Base-by-base conservation (phyloP, 2,329 filamentous ascomycete genomes). In the Trichoderma harzianum region DNA sequence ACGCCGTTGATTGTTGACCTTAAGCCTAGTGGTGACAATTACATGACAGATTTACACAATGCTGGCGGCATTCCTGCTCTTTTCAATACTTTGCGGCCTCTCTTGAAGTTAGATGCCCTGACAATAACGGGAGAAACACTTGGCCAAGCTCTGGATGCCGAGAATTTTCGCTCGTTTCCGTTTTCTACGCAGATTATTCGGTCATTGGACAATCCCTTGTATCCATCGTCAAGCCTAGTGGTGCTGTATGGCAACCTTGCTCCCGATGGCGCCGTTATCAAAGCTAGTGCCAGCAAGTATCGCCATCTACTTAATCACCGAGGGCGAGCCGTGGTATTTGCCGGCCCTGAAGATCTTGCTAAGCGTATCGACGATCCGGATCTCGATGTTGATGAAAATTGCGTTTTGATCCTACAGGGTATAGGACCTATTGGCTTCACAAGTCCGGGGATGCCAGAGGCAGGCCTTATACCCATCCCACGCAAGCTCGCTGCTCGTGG, bases 371-470 rank as follows among this genome's bases (percentile, higher is more conserved):
- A 88, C 71, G 82, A 83, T 55, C 83, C 84, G 0, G 76, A 79
- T 32, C 89, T 97, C 71, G 91, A 93, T 34, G 89, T 97, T 1
- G 78, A 79, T 0, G 74, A 79, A 0, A 80, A 86, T 53, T 85
- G 83, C 58, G 94, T 97, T 10, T 85, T 97, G 0, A 90, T 98
- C 5, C 90, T 98, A 30, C 90, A 94, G 74, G 95, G 94, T 73
- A 95, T 98, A 77, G 95, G 95, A 0, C 95, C 94, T 0, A 93
- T 96, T 68, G 94, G 94, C 24, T 70, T 70, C 18, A 57, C 47
- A 55, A 94, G 93, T 2, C 95, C 95, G 0, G 95, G 95, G 14
- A 98, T 98, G 95, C 95, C 94, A 1, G 95, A 98, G 81, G 94
- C 96, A 70, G 86, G 86, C 0, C 78, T 88, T 30, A 83, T 88